These are phyloP conservation scores for Ceratocystis lukuohia DNA, from an alignment of 2,329 filamentous ascomycete genomes.

Conservation along the genomic window DNA sequence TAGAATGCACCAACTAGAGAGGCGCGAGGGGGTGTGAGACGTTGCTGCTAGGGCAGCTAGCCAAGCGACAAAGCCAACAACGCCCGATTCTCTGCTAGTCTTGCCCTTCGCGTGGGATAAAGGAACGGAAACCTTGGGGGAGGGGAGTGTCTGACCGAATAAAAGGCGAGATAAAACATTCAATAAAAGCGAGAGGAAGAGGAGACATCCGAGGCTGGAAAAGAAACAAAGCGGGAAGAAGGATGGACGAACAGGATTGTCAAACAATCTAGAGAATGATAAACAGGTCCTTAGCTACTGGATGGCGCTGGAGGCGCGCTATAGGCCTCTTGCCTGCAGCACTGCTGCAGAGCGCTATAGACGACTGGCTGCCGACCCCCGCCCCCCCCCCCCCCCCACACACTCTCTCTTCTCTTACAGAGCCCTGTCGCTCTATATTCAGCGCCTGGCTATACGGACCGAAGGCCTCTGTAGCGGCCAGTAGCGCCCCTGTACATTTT, in stretches of 20 bases:
- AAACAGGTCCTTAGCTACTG: not conserved
- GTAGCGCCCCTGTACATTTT: too few relatives aligned
- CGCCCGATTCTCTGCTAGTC: not conserved
- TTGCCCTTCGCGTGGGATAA: too few relatives aligned
- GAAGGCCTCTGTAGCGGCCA: too few relatives aligned
- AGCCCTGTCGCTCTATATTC: not conserved
- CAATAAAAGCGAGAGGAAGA: not conserved
- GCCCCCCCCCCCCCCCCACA: not conserved
- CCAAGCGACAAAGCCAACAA: not conserved
- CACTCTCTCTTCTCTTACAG: not conserved
- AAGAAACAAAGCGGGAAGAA: constrained; percentile 8
- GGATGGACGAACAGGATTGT: not conserved
- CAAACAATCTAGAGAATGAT: not conserved
- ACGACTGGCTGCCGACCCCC: not conserved
- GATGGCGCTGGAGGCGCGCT: not conserved
- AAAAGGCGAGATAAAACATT: too few relatives aligned
- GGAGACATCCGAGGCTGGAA: constrained; percentile 3
- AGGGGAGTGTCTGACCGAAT: too few relatives aligned
- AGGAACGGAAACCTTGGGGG: too few relatives aligned
- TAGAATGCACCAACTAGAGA: not conserved
- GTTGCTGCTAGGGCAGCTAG: not conserved
- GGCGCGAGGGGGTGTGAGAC: not conserved
- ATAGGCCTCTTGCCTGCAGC: not conserved
- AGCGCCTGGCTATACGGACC: not conserved
- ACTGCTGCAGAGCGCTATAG: not conserved